phyloP scores from a whole-genome alignment of 1,284 basidiomycete species.

The Papiliotrema flavescens region DNA sequence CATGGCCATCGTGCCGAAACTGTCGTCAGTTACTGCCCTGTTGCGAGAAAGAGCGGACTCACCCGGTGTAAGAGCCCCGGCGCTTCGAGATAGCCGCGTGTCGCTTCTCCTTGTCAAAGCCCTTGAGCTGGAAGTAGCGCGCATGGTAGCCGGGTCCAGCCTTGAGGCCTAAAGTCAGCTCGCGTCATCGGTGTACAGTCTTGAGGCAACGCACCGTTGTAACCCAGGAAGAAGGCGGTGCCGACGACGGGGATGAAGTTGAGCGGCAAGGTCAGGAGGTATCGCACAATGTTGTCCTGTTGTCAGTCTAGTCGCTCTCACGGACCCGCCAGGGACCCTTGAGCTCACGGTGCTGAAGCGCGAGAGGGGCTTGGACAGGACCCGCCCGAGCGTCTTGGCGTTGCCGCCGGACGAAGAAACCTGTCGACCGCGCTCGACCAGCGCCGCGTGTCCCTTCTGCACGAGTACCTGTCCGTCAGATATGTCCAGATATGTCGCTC shows the following conservation, averaged over 20 bases:
- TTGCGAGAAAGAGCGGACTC: conserved; percentile 44
- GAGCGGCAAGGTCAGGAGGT: conserved; percentile 49
- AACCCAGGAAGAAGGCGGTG: conserved; percentile 58
- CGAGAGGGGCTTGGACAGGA: conserved; percentile 44
- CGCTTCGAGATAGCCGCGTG: conserved; percentile 50
- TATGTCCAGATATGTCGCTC: not conserved
- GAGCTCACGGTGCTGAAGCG: conserved; percentile 37
- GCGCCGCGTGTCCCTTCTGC: conserved; percentile 43
- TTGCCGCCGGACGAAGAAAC: conserved; percentile 31
- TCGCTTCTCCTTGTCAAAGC: conserved; percentile 44
- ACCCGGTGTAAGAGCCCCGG: conserved; percentile 57
- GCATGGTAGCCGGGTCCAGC: conserved; percentile 61
- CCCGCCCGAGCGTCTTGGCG: conserved; percentile 42
- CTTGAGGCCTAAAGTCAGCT: conserved; percentile 44
- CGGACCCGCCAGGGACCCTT: not conserved
- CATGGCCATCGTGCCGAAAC: conserved; percentile 61
- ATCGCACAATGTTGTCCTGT: conserved; percentile 46
- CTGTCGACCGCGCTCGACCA: conserved; percentile 48
- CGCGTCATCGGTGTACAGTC: not conserved
- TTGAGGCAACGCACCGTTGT: conserved; percentile 34
- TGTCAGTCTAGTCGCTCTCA: not conserved
- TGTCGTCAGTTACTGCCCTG: conserved; percentile 40
- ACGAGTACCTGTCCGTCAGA: conserved; percentile 39
- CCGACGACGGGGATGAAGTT: conserved; percentile 67
- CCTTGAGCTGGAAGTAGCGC: conserved; percentile 68